Conservation (phyloP, 768 basidiomycete genomes). For the Lepiota brunneoincarnata region DNA sequence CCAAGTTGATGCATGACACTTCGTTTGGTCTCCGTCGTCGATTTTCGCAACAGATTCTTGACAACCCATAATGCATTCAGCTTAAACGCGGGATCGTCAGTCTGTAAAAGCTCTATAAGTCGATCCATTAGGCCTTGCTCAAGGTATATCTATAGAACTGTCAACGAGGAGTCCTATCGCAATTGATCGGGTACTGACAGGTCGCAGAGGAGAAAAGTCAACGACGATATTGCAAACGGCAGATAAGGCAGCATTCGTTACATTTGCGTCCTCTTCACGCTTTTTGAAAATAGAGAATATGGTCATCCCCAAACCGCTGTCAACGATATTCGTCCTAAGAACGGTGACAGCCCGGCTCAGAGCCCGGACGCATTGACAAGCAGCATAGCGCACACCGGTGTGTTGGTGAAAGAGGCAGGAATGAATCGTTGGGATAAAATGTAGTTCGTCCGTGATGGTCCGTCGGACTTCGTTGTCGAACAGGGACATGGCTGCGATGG, state of each 20-base stretch:
- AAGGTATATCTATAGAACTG: slow-evolving; percentile 52
- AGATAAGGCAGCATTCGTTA: slow-evolving; percentile 66
- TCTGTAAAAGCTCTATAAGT: slow-evolving; percentile 52
- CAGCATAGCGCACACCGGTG: slow-evolving; percentile 79
- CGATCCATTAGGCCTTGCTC: slow-evolving; percentile 66
- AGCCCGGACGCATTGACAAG: slow-evolving; percentile 82
- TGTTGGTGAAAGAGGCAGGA: slow-evolving; percentile 35
- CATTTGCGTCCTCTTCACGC: slow-evolving; percentile 57
- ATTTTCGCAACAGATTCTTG: slow-evolving; percentile 77
- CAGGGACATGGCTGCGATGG: slow-evolving; percentile 70
- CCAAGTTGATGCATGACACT: slow-evolving; percentile 67
- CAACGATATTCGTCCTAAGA: slow-evolving; percentile 80
- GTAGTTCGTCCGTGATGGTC: slow-evolving; percentile 57
- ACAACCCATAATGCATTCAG: slow-evolving; percentile 83
- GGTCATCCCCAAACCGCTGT: slow-evolving; percentile 72
- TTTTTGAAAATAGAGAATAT: slow-evolving; percentile 53
- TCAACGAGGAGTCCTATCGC: slow-evolving; percentile 1
- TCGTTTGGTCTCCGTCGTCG: slow-evolving; percentile 55
- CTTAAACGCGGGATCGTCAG: slow-evolving; percentile 52
- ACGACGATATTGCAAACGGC: slow-evolving; percentile 85
- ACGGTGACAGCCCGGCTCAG: slow-evolving; percentile 78
- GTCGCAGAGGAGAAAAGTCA: slow-evolving; percentile 79
- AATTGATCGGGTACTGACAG: slow-evolving; percentile 41
- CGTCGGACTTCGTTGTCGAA: slow-evolving; percentile 73
- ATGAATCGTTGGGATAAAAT: slow-evolving; percentile 34